Conservation (phyloP, 371 early-diverging fungal genomes). For the Circinella umbellata region DNA sequence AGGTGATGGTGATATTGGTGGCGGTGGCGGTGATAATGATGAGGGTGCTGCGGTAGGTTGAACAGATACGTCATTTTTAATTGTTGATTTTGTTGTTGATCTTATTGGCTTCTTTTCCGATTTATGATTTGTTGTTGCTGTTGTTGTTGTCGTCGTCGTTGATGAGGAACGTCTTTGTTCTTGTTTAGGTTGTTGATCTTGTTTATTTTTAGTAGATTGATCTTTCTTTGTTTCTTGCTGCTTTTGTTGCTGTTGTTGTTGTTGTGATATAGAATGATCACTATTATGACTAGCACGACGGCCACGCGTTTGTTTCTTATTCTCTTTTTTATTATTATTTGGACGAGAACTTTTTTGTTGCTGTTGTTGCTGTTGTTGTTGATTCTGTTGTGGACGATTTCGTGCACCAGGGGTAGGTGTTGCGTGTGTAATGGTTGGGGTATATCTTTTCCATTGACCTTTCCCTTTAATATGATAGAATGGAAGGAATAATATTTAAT, state of each 20-base stretch:
- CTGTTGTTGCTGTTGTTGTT: conserved; percentile 21
- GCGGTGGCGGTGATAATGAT: too few relatives aligned
- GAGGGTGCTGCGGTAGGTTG: conserved; percentile 1
- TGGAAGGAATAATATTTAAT: neutral
- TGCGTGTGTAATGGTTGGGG: conserved; percentile 64
- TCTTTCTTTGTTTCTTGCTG: conserved; percentile 4
- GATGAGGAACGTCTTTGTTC: neutral
- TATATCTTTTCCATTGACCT: conserved; percentile 64
- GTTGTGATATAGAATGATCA: neutral
- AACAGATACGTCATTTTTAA: neutral
- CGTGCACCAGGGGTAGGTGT: conserved; percentile 33
- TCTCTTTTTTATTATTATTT: conserved; percentile 7
- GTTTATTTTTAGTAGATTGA: neutral
- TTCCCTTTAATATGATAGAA: conserved; percentile 41
- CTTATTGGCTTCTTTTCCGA: neutral
- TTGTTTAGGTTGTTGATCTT: neutral
- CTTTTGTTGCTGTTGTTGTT: neutral
- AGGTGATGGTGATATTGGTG: too few relatives aligned
- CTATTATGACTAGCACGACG: conserved; percentile 20
- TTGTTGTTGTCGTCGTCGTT: neutral
- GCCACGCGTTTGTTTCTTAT: conserved; percentile 9
- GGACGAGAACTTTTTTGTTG: conserved; percentile 5
- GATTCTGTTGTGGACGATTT: conserved; percentile 22
- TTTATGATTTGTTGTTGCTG: neutral
- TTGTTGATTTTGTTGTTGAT: neutral